These are phyloP conservation scores for Termitomyces sp. DNA, from an alignment of 768 basidiomycete species.

Conservation along the genomic window DNA sequence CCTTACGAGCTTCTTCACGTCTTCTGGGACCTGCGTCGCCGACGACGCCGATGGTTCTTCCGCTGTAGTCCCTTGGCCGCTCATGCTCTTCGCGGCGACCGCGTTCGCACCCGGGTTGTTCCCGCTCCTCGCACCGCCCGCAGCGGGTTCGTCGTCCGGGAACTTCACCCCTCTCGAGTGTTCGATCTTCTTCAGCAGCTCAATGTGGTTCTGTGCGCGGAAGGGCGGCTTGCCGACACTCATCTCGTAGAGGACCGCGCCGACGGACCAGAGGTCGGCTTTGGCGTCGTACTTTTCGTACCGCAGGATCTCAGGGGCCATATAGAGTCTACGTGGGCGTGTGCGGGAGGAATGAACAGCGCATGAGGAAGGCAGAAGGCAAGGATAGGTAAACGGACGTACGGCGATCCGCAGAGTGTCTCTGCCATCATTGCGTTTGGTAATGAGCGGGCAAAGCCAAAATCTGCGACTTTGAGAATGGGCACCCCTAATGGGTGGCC, in stretches of 20 bases:
- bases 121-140: slow-evolving; percentile 29
- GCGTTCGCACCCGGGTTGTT: background rate
- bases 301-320: slow-evolving; percentile 97
- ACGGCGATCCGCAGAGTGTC: slow-evolving; percentile 97
- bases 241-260: slow-evolving; percentile 96
- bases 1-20: slow-evolving; percentile 87
- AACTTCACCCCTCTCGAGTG: slow-evolving; percentile 88
- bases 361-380: background rate
- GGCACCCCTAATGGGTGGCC: slow-evolving; percentile 93
- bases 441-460: slow-evolving; percentile 92
- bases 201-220: slow-evolving; percentile 93
- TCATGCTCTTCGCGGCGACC: no score
- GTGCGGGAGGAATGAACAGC: background rate
- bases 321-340: slow-evolving; percentile 65
- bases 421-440: slow-evolving; percentile 95
- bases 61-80: slow-evolving; percentile 23
- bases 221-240: slow-evolving; percentile 90
- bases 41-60: background rate
- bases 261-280: slow-evolving; percentile 97
- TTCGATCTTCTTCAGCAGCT: slow-evolving; percentile 90
- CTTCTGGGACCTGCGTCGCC: slow-evolving; percentile 56
- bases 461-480: slow-evolving; percentile 95
- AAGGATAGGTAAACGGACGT: slow-evolving; percentile 27
- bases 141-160: slow-evolving; percentile 76
- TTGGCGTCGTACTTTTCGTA: slow-evolving; percentile 98